phyloP scores from a whole-genome alignment of 2,329 filamentous ascomycete genomes.

The Tolypocladium cylindrosporum region DNA sequence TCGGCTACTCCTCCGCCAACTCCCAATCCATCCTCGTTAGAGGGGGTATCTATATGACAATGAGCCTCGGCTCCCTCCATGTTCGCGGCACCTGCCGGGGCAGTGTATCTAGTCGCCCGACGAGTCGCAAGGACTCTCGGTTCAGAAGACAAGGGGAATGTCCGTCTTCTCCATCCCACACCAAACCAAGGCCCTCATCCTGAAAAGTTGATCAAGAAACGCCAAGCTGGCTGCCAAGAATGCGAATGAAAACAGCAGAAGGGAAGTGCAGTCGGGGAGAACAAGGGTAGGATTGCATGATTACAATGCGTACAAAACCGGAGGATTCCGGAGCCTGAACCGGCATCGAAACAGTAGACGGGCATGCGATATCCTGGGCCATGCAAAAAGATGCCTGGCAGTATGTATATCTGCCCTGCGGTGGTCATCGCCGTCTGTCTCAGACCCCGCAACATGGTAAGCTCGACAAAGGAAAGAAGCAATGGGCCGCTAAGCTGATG shows the following conservation, averaged over 20 bases:
- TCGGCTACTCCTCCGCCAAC: neutral
- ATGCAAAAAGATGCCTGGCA: neutral
- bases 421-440: neutral
- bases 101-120: neutral
- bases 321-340: neutral
- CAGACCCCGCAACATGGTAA: neutral
- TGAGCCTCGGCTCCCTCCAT: neutral
- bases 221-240: constrained; percentile 11
- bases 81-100: neutral
- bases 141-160: neutral
- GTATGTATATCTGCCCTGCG: neutral
- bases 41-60: constrained; percentile 1
- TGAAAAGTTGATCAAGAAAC: neutral
- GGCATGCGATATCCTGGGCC: neutral
- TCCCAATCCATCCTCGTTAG: constrained; percentile 1
- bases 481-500: neutral
- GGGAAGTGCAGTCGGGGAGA: neutral
- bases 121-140: neutral
- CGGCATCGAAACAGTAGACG: neutral
- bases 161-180: neutral
- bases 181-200: neutral
- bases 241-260: neutral
- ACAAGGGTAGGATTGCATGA: neutral
- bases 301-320: constrained; percentile 1
- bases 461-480: neutral